Percentiles rank a stretch among this genome's conserved stretches.
Conservation (phyloP, 2,329 filamentous ascomycete species). For the Fusarium equiseti region DNA sequence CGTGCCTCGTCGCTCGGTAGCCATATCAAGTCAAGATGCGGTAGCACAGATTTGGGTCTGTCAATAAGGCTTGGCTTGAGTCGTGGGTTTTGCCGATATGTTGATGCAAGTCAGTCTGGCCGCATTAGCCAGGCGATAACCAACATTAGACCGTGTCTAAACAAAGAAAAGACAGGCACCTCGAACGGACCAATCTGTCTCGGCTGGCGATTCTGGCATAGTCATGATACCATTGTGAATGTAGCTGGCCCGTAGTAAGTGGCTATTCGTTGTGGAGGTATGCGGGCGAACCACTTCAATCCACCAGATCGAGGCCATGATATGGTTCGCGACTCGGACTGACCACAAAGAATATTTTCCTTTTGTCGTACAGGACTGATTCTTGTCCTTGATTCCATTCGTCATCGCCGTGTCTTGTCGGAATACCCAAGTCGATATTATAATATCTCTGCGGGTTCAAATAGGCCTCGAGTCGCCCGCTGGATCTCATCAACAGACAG, state of each 20-base stretch:
- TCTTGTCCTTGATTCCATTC: not conserved
- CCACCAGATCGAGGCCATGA: not conserved
- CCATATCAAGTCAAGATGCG: conserved; percentile 16
- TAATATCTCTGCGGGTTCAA: conserved; percentile 19
- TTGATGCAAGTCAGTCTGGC: conserved; percentile 20
- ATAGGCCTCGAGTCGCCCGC: conserved; percentile 26
- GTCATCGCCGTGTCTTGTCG: not conserved
- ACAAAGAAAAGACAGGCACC: not conserved
- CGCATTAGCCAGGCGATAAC: conserved; percentile 19
- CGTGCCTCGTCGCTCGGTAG: conserved; percentile 21
- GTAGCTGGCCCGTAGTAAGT: conserved; percentile 14
- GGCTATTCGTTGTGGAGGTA: conserved; percentile 2
- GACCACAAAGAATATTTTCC: not conserved
- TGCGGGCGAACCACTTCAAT: conserved; percentile 30
- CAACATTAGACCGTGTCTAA: not conserved
- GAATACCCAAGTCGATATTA: conserved; percentile 2
- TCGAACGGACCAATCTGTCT: not conserved
- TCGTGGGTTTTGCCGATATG: not conserved
- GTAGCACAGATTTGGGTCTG: conserved; percentile 13
- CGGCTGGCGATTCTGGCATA: conserved; percentile 1
- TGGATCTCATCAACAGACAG: conserved; percentile 3
- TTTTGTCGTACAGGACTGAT: conserved; percentile 16
- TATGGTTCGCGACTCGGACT: conserved; percentile 10
- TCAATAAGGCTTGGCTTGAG: conserved; percentile 4
- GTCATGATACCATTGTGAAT: not conserved